Evolutionary conservation across 1,139 yeast genomes (phyloP).

Genomic region (Blastobotrys buckinghamii): DNA sequence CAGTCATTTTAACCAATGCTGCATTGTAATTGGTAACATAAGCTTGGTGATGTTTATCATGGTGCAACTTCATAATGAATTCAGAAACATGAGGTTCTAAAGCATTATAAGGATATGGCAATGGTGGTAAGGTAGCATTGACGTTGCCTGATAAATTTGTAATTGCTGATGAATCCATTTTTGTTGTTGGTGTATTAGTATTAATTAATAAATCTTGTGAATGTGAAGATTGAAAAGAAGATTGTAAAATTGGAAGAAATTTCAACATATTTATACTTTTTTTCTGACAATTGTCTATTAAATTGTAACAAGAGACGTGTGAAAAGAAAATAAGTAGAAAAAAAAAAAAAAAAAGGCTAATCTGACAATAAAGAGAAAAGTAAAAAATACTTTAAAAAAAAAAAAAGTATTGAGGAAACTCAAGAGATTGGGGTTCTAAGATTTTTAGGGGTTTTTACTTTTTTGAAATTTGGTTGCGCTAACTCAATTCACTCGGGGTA

Average conservation of each 20-base stretch:
- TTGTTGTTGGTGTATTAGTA: too few species aligned
- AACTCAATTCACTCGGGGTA: too few species aligned
- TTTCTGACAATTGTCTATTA: not conserved
- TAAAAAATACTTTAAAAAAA: not conserved
- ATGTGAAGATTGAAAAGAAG: too few species aligned
- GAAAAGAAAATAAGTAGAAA: too few species aligned
- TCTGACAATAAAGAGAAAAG: too few species aligned
- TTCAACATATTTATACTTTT: not conserved
- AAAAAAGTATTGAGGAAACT: not conserved
- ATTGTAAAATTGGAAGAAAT: too few species aligned
- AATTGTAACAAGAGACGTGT: too few species aligned
- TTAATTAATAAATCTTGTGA: too few species aligned
- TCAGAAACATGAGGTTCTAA: slow-evolving; percentile 86
- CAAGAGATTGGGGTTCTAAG: not conserved
- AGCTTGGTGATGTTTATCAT: slow-evolving; percentile 88
- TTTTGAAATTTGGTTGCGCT: too few species aligned
- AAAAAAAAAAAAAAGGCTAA: too few species aligned
- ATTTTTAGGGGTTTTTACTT: not conserved
- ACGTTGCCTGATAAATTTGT: too few species aligned
- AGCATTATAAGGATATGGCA: slow-evolving; percentile 29
- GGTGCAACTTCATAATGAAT: slow-evolving; percentile 76
- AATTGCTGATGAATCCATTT: too few species aligned
- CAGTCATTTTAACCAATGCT: slow-evolving; percentile 68
- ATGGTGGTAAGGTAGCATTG: slow-evolving; percentile 14
- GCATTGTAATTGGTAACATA: slow-evolving; percentile 82